phyloP scores from a whole-genome alignment of 1,284 basidiomycete species.

The Phellopilus nigrolimitatus region DNA sequence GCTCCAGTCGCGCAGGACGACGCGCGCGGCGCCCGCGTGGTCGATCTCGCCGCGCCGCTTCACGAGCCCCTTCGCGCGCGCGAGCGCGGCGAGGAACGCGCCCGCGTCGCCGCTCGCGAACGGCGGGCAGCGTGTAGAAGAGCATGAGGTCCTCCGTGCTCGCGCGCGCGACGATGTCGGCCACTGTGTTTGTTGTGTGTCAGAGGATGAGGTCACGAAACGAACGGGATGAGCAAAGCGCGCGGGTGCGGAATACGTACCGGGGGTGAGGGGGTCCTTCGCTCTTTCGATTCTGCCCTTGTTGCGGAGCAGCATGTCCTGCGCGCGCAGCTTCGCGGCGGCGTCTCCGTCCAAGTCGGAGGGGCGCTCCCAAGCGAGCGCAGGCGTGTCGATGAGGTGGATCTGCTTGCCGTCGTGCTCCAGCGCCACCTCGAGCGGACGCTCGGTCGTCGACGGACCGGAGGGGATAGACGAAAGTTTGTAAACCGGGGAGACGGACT shows the following conservation, averaged over 20 bases:
- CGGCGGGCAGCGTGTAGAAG: slow-evolving; percentile 81
- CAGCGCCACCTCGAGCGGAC: slow-evolving; percentile 58
- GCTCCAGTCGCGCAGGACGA: slow-evolving; percentile 89
- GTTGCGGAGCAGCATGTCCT: slow-evolving; percentile 74
- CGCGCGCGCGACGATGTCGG: slow-evolving; percentile 69
- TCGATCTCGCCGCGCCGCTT: slow-evolving; percentile 83
- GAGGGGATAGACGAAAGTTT: slow-evolving; percentile 47
- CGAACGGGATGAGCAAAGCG: no score
- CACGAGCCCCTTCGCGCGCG: slow-evolving; percentile 75
- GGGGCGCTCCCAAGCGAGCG: slow-evolving; percentile 56
- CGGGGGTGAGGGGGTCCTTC: slow-evolving; percentile 76
- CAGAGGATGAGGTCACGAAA: no score
- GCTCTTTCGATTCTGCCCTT: slow-evolving; percentile 85
- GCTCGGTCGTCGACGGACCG: slow-evolving; percentile 65
- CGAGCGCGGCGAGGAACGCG: slow-evolving; percentile 80
- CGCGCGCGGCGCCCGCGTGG: slow-evolving; percentile 73
- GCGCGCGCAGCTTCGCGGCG: slow-evolving; percentile 45
- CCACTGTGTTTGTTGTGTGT: slow-evolving; percentile 43
- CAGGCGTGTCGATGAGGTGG: slow-evolving; percentile 80
- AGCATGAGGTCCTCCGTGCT: slow-evolving; percentile 85
- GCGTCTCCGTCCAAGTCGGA: slow-evolving; percentile 40
- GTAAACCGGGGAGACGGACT: slow-evolving; percentile 59
- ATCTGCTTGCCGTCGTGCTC: slow-evolving; percentile 44
- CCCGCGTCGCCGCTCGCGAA: slow-evolving; percentile 69
- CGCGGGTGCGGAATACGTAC: slow-evolving; percentile 42